These are phyloP conservation scores for Cryphonectria naterciae DNA, from an alignment of 2,329 filamentous ascomycete species.

Conservation along the genomic window DNA sequence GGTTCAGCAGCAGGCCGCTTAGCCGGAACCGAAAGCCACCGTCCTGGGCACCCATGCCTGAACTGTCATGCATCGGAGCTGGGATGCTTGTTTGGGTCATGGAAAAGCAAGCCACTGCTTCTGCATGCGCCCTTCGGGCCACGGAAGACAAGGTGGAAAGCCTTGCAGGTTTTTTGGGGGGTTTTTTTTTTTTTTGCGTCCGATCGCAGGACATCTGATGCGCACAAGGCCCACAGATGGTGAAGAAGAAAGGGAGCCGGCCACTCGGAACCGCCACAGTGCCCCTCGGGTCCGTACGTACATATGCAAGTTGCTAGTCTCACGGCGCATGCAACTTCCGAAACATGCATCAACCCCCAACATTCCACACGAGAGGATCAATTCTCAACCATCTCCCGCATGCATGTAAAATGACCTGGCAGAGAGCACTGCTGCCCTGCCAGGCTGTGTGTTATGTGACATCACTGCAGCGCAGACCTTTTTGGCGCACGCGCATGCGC, in stretches of 20 bases:
- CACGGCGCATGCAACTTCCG: not conserved
- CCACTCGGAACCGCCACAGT: not conserved
- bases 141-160: not conserved
- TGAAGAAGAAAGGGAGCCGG: not conserved
- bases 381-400: not conserved
- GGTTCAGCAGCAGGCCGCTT: not conserved
- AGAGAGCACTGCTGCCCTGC: not conserved
- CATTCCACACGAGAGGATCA: not conserved
- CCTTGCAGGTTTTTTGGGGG: not conserved
- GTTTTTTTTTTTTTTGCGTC: not conserved
- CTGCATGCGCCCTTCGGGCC: not conserved
- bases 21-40: not conserved
- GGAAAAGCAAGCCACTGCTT: not conserved
- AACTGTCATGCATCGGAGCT: not conserved
- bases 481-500: not conserved
- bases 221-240: not conserved
- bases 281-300: not conserved
- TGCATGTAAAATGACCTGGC: not conserved
- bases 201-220: not conserved
- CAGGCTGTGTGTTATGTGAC: not conserved
- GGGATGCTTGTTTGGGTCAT: not conserved
- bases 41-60: not conserved
- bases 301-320: not conserved
- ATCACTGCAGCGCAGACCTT: not conserved
- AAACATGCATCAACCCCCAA: not conserved